Percentiles rank a stretch among this genome's conserved stretches.
Evolutionary conservation across 495 filamentous ascomycete genomes (phyloP).

Genomic region (Cercophora sp.): DNA sequence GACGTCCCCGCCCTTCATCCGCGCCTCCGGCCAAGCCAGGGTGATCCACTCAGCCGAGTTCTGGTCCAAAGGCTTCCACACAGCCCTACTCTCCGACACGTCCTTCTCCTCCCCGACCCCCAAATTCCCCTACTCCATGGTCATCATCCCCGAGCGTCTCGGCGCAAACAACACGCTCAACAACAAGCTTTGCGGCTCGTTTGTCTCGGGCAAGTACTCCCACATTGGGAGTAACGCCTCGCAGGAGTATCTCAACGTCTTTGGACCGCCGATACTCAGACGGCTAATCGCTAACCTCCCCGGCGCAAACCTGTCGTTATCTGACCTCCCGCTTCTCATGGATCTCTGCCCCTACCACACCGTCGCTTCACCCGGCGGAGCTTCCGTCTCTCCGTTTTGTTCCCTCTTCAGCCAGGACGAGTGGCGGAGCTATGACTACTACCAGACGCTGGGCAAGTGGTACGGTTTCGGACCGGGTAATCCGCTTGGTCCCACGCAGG

Average conservation of each 20-base stretch:
- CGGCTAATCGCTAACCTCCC: slow-evolving; percentile 60
- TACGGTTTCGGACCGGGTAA: slow-evolving; percentile 75
- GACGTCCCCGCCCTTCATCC: slow-evolving; percentile 61
- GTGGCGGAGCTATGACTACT: slow-evolving; percentile 74
- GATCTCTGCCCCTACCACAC: slow-evolving; percentile 82
- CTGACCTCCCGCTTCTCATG: slow-evolving; percentile 68
- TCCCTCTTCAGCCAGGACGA: slow-evolving; percentile 62
- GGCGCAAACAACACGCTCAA: slow-evolving; percentile 74
- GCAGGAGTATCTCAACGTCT: slow-evolving; percentile 49
- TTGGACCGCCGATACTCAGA: slow-evolving; percentile 56
- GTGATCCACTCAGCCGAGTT: slow-evolving; percentile 70
- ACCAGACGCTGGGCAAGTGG: slow-evolving; percentile 70
- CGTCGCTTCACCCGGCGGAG: slow-evolving; percentile 41
- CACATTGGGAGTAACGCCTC: slow-evolving; percentile 48
- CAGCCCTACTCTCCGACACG: slow-evolving; percentile 48
- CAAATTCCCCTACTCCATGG: slow-evolving; percentile 50
- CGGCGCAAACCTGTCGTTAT: slow-evolving; percentile 9
- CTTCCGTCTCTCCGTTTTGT: slow-evolving; percentile 62
- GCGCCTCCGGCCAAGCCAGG: slow-evolving; percentile 64
- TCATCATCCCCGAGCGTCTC: slow-evolving; percentile 60
- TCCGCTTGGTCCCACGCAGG: slow-evolving; percentile 72
- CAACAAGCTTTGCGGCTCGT: slow-evolving; percentile 63
- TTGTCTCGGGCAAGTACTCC: slow-evolving; percentile 48
- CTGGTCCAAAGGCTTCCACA: slow-evolving; percentile 67
- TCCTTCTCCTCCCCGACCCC: slow-evolving; percentile 23